A percentile compares a stretch with the other conserved stretches of the same genome.
These are phyloP conservation scores for Bothriochloa decipiens DNA, from an alignment of 176 grass and related monocot genomes.

Conservation along the genomic window DNA sequence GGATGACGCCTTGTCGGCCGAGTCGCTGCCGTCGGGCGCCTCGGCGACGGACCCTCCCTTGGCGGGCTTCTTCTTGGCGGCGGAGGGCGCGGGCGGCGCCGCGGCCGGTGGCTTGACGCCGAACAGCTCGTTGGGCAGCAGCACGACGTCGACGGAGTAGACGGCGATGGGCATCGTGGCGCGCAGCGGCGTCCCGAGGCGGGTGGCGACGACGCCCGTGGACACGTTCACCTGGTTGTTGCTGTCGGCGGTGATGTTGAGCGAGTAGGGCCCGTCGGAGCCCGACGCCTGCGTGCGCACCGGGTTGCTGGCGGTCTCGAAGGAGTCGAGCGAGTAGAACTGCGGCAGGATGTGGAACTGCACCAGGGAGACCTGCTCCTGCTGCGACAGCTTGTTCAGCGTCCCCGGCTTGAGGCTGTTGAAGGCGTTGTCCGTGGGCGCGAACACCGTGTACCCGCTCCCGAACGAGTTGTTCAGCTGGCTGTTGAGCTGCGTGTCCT, in stretches of 20 bases:
- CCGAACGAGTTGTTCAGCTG: conserved; percentile 70
- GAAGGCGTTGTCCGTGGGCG: conserved; percentile 86
- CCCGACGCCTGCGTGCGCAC: conserved; percentile 84
- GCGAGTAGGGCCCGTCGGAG: conserved; percentile 57
- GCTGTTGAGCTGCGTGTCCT: conserved; percentile 74
- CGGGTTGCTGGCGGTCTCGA: conserved; percentile 89
- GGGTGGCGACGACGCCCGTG: conserved; percentile 60
- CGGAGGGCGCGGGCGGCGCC: conserved; percentile 37
- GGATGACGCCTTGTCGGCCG: neutral
- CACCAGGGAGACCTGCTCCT: conserved; percentile 75
- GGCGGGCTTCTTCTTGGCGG: conserved; percentile 37
- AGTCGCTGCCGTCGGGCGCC: conserved; percentile 4
- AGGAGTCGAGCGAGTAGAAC: conserved; percentile 54
- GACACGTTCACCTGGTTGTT: conserved; percentile 70
- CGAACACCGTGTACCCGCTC: conserved; percentile 75
- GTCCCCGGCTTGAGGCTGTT: conserved; percentile 66
- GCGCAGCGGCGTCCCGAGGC: conserved; percentile 49
- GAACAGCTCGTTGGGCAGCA: conserved; percentile 70
- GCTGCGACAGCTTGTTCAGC: conserved; percentile 64
- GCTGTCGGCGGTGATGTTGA: conserved; percentile 76
- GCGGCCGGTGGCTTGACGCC: conserved; percentile 58
- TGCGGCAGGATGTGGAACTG: conserved; percentile 73
- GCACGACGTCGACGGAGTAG: conserved; percentile 79
- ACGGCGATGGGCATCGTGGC: conserved; percentile 52
- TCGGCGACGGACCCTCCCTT: conserved; percentile 37